Evolutionary conservation across 83 land plant genomes (phyloP).

Genomic region (Thuja plicata): DNA sequence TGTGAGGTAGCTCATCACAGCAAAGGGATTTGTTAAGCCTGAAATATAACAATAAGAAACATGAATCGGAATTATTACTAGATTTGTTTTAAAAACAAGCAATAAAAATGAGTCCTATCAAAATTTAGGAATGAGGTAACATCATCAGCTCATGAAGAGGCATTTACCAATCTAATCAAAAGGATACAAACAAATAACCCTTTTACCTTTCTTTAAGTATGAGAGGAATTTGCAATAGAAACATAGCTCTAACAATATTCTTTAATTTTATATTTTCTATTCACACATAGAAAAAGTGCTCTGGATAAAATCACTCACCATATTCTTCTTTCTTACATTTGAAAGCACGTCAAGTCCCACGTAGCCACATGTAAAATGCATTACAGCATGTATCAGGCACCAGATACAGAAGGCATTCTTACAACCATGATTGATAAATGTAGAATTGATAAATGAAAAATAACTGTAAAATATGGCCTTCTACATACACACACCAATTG

Average conservation of each 20-base stretch:
- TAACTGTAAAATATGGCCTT: neutral
- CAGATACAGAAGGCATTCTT: neutral
- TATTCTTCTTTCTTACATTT: slow-evolving; percentile 15
- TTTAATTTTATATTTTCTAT: neutral
- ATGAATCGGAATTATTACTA: neutral
- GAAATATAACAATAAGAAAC: slow-evolving; percentile 19
- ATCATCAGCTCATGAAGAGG: neutral
- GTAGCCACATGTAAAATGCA: neutral
- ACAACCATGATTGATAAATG: neutral
- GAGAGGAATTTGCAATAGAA: neutral
- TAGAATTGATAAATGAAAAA: neutral
- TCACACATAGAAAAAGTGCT: neutral
- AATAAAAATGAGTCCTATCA: neutral
- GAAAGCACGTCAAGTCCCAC: neutral
- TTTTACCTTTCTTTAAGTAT: neutral
- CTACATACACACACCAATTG: neutral
- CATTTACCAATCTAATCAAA: slow-evolving; percentile 6
- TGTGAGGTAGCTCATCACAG: slow-evolving; percentile 86
- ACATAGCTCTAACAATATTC: neutral
- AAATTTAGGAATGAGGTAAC: neutral
- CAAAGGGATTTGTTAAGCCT: slow-evolving; percentile 93
- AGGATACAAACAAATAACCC: neutral
- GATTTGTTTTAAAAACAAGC: neutral
- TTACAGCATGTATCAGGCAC: neutral
- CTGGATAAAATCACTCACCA: slow-evolving; percentile 8